These are phyloP conservation scores for Microcos paniculata DNA, from an alignment of 345 rosid species.

Conservation along the genomic window DNA sequence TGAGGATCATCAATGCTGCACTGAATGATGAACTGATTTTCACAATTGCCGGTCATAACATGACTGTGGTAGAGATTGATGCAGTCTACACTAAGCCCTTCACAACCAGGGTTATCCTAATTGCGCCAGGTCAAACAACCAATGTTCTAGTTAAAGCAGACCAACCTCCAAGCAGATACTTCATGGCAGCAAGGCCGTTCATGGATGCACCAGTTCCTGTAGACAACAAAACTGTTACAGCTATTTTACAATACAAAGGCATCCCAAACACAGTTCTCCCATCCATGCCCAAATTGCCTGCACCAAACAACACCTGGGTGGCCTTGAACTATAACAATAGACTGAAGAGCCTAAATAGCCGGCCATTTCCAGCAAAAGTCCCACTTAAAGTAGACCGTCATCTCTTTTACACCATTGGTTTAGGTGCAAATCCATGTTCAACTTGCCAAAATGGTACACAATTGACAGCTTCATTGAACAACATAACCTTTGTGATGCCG, in stretches of 20 bases:
- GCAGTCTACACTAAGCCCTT: slow-evolving; percentile 64
- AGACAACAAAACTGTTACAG: slow-evolving; percentile 55
- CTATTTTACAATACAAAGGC: slow-evolving; percentile 51
- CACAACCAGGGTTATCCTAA: slow-evolving; percentile 40
- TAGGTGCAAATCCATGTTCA: slow-evolving; percentile 63
- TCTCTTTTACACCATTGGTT: slow-evolving; percentile 53
- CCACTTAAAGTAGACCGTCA: slow-evolving; percentile 52
- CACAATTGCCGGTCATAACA: slow-evolving; percentile 50
- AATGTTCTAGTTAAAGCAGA: slow-evolving; percentile 57
- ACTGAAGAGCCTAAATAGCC: slow-evolving; percentile 61
- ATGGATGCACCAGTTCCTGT: slow-evolving; percentile 51
- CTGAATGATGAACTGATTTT: slow-evolving; percentile 68
- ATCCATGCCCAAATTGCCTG: slow-evolving; percentile 42
- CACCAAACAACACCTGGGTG: slow-evolving; percentile 53
- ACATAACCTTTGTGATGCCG: slow-evolving; percentile 68
- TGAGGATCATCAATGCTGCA: slow-evolving; percentile 61
- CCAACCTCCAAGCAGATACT: slow-evolving; percentile 50
- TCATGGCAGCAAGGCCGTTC: slow-evolving; percentile 59
- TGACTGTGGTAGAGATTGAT: slow-evolving; percentile 64
- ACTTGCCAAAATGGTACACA: slow-evolving; percentile 60
- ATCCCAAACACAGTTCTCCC: slow-evolving; percentile 27
- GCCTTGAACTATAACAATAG: slow-evolving; percentile 46
- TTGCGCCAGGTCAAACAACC: slow-evolving; percentile 71
- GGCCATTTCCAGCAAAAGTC: slow-evolving; percentile 53
- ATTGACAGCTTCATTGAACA: slow-evolving; percentile 58